Evolutionary conservation across 768 basidiomycete species (phyloP).

Genomic region (Auriscalpium orientale): DNA sequence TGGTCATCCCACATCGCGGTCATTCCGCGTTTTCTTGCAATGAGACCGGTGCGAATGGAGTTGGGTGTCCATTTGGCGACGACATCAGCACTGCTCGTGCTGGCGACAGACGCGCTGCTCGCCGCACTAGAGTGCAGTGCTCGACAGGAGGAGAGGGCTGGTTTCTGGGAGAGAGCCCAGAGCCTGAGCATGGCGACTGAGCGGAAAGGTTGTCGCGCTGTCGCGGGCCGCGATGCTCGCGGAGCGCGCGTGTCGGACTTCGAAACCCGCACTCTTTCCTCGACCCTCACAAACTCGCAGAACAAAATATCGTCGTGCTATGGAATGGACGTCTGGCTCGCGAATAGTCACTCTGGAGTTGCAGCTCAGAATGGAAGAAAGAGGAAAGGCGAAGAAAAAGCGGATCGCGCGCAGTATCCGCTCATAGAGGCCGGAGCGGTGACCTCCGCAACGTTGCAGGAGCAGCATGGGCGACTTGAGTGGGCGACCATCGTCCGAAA

Average conservation of each 20-base stretch:
- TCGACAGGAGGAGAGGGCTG: slow-evolving; percentile 29
- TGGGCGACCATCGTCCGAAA: slow-evolving; percentile 43
- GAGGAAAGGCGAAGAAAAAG: slow-evolving; percentile 26
- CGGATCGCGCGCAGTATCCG: slow-evolving; percentile 35
- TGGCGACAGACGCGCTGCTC: slow-evolving; percentile 26
- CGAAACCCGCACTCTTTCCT: not conserved
- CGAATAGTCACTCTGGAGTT: not conserved
- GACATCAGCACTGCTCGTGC: slow-evolving; percentile 14
- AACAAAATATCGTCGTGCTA: not conserved
- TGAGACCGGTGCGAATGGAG: slow-evolving; percentile 84
- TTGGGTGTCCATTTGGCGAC: slow-evolving; percentile 70
- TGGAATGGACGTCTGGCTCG: slow-evolving; percentile 14
- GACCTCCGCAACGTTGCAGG: slow-evolving; percentile 47
- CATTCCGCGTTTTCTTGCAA: slow-evolving; percentile 96
- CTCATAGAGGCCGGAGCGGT: slow-evolving; percentile 49
- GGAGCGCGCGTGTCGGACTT: not conserved
- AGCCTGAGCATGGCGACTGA: slow-evolving; percentile 30
- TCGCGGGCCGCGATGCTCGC: not conserved
- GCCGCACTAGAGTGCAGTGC: slow-evolving; percentile 37
- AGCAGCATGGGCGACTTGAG: slow-evolving; percentile 35
- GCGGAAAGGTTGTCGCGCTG: not conserved
- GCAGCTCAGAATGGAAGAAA: slow-evolving; percentile 8
- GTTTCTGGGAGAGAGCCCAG: slow-evolving; percentile 37
- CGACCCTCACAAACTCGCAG: not conserved
- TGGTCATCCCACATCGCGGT: slow-evolving; percentile 87